Conservation (phyloP, 2,329 filamentous ascomycete genomes). For the Trichoderma sp. region DNA sequence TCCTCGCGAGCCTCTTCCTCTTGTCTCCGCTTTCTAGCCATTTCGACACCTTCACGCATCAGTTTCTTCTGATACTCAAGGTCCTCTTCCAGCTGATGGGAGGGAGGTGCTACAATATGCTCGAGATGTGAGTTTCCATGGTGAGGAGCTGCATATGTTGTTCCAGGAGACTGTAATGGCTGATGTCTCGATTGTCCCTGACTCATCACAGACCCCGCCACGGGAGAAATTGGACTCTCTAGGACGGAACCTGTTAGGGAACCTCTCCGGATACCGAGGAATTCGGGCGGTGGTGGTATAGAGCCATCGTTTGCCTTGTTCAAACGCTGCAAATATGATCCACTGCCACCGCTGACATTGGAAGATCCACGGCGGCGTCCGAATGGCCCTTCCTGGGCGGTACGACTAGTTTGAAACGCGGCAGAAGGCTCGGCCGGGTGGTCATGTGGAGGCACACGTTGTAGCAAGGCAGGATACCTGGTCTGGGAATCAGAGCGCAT, state of each 20-base stretch:
- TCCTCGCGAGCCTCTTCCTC: conserved; percentile 71
- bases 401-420: conserved; percentile 77
- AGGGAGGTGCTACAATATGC: conserved; percentile 31
- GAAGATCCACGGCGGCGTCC: conserved; percentile 80
- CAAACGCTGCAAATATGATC: conserved; percentile 59
- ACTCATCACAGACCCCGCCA: conserved; percentile 26
- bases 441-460: conserved; percentile 64
- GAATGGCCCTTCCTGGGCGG: conserved; percentile 64
- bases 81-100: conserved; percentile 48
- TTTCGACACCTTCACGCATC: conserved; percentile 68
- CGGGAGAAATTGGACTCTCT: conserved; percentile 50
- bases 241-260: conserved; percentile 47
- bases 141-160: conserved; percentile 40
- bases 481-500: conserved; percentile 63
- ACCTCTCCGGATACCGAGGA: conserved; percentile 43
- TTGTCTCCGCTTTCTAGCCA: conserved; percentile 63
- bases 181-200: conserved; percentile 30
- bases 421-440: conserved; percentile 77
- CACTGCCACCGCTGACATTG: conserved; percentile 84
- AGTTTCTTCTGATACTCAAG: conserved; percentile 64
- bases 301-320: conserved; percentile 43
- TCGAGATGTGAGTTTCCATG: conserved; percentile 29
- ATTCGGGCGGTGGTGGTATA: conserved; percentile 40
- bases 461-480: conserved; percentile 74
- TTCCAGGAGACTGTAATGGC: conserved; percentile 41